A percentile compares a stretch with the other conserved stretches of the same genome.
Evolutionary conservation across 1,284 basidiomycete genomes (phyloP).

Genomic region (Ganoderma sp.): DNA sequence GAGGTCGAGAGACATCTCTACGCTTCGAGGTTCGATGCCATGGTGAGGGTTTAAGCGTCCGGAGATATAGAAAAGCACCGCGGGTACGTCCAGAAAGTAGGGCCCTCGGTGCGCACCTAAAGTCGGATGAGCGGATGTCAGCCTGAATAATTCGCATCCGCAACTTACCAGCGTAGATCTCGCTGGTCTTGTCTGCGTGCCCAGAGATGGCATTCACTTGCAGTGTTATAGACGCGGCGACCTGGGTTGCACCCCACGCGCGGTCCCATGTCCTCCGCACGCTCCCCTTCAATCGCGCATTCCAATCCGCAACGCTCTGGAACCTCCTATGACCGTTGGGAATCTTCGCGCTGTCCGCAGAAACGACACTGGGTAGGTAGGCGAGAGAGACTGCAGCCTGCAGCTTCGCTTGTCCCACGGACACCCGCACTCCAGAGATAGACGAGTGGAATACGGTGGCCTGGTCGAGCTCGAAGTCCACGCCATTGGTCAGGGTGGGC

Average conservation of each 20-base stretch:
- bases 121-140: not conserved
- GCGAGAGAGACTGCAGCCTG: slow-evolving; percentile 61
- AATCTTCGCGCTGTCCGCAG: slow-evolving; percentile 36
- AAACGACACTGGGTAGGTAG: slow-evolving; percentile 48
- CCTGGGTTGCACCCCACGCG: slow-evolving; percentile 68
- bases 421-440: slow-evolving; percentile 56
- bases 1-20: slow-evolving; percentile 54
- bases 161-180: slow-evolving; percentile 23
- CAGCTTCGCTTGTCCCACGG: slow-evolving; percentile 56
- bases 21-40: slow-evolving; percentile 59
- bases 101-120: slow-evolving; percentile 29
- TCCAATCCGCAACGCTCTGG: slow-evolving; percentile 63
- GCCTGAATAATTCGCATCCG: not conserved
- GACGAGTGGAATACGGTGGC: slow-evolving; percentile 56
- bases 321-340: slow-evolving; percentile 38
- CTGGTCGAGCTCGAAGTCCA: slow-evolving; percentile 69
- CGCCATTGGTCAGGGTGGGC: slow-evolving; percentile 65
- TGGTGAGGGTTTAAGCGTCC: slow-evolving; percentile 63
- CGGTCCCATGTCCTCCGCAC: slow-evolving; percentile 68
- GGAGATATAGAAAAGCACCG: slow-evolving; percentile 53
- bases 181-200: slow-evolving; percentile 39
- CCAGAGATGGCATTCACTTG: slow-evolving; percentile 57
- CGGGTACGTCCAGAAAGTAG: slow-evolving; percentile 51
- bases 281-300: slow-evolving; percentile 61
- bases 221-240: slow-evolving; percentile 57